These are phyloP conservation scores for Capsella bursapastoris DNA, from an alignment of 345 rosid genomes.

Conservation along the genomic window DNA sequence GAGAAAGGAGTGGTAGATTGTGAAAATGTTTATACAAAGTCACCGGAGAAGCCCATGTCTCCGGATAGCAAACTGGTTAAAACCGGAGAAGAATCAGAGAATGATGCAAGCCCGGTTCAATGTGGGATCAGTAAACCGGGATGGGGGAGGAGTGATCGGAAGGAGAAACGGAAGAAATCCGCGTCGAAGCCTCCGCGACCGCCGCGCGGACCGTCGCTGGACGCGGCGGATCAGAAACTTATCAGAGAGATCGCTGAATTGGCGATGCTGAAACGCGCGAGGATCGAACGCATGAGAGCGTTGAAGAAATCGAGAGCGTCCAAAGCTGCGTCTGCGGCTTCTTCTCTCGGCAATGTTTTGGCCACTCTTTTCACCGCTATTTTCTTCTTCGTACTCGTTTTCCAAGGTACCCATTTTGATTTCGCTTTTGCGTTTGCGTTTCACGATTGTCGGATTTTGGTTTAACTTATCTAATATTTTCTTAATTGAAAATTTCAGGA, in stretches of 20 bases:
- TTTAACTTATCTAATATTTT: not conserved
- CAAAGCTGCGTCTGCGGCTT: constrained; percentile 58
- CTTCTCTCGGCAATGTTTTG: constrained; percentile 52
- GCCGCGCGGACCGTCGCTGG: constrained; percentile 84
- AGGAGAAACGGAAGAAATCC: constrained; percentile 59
- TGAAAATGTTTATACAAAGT: constrained; percentile 43
- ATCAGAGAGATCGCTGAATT: constrained; percentile 80
- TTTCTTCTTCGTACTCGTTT: constrained; percentile 63
- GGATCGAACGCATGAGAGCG: constrained; percentile 82
- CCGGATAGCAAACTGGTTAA: constrained; percentile 22
- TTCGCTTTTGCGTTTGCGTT: constrained; percentile 27
- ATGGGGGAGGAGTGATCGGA: constrained; percentile 47
- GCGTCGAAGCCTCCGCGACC: constrained; percentile 93
- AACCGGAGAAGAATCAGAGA: constrained; percentile 46
- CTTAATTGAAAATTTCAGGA: constrained; percentile 50
- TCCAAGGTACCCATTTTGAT: constrained; percentile 57
- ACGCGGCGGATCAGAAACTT: constrained; percentile 81
- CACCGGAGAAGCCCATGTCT: not conserved
- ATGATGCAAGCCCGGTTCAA: constrained; percentile 36
- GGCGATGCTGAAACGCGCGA: constrained; percentile 85
- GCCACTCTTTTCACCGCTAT: constrained; percentile 67
- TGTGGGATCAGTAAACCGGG: constrained; percentile 40
- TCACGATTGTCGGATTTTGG: not conserved
- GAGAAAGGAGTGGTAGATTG: constrained; percentile 60
- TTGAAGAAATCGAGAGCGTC: constrained; percentile 75